A percentile compares a stretch with the other conserved stretches of the same genome.
Evolutionary conservation across 805 yeast species (phyloP).

Genomic region (Barnettozyma sp.): DNA sequence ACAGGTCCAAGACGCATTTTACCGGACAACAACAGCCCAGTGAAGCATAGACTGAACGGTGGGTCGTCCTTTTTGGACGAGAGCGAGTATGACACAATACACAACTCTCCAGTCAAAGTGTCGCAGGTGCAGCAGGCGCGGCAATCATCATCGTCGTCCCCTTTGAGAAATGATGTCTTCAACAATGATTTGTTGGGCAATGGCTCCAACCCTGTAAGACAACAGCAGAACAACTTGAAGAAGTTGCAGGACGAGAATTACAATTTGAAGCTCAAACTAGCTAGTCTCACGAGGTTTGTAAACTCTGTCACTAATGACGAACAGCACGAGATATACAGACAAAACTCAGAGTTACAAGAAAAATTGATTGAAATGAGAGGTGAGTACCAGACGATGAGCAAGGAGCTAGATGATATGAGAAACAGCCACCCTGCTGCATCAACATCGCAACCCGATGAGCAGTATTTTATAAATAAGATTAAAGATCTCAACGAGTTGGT

Average conservation of each 20-base stretch:
- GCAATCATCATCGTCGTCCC: slow-evolving; percentile 18
- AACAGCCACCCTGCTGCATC: no score
- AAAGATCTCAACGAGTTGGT: slow-evolving; percentile 6
- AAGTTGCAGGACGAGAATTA: slow-evolving; percentile 37
- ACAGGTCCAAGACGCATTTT: no score
- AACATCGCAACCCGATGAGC: background rate
- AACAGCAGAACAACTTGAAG: slow-evolving; percentile 25
- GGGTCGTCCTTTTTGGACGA: slow-evolving; percentile 25
- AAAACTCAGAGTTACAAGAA: slow-evolving; percentile 30
- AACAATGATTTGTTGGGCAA: slow-evolving; percentile 18
- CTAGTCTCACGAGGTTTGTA: slow-evolving; percentile 34
- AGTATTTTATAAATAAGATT: slow-evolving; percentile 9
- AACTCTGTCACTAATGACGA: slow-evolving; percentile 34
- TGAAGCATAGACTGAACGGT: slow-evolving; percentile 20
- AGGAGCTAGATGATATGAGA: slow-evolving; percentile 7
- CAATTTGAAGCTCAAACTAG: slow-evolving; percentile 37
- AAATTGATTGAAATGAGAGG: slow-evolving; percentile 19
- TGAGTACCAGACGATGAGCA: slow-evolving; percentile 12
- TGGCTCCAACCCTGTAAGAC: slow-evolving; percentile 27
- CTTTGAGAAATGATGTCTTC: slow-evolving; percentile 14
- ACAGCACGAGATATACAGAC: slow-evolving; percentile 30
- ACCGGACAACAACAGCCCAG: slow-evolving; percentile 17
- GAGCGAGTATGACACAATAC: slow-evolving; percentile 19
- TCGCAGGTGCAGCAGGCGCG: background rate
- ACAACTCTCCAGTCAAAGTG: slow-evolving; percentile 10